Percentiles rank a stretch among this genome's conserved stretches.
Conservation (phyloP, 345 rosid genomes). For the Zanthoxylum bungeanum region DNA sequence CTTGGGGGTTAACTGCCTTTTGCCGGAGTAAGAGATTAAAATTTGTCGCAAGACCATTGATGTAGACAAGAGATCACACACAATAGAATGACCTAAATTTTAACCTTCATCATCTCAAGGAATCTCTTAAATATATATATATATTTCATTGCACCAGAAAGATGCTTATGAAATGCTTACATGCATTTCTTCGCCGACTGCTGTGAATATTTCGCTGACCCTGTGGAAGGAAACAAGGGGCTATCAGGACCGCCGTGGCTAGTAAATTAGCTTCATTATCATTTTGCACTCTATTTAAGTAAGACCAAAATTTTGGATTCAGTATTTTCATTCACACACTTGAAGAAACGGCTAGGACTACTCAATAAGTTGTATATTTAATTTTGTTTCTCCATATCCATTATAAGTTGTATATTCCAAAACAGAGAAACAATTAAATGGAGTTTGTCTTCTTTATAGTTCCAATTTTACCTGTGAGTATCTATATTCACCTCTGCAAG, state of each 20-base stretch:
- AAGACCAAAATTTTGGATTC: neutral
- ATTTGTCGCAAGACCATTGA: neutral
- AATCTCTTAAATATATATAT: neutral
- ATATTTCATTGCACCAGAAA: neutral
- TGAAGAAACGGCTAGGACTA: neutral
- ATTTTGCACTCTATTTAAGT: neutral
- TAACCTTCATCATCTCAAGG: neutral
- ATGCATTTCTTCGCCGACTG: conserved; percentile 64
- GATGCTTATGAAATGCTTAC: conserved; percentile 32
- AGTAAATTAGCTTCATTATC: neutral
- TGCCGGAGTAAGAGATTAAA: neutral
- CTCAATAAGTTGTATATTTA: neutral
- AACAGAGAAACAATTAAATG: neutral
- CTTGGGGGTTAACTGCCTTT: neutral
- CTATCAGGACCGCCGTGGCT: neutral
- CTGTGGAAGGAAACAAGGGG: conserved; percentile 31
- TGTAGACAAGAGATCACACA: neutral
- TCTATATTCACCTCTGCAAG: conserved; percentile 73
- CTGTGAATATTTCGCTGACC: conserved; percentile 58
- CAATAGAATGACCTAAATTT: neutral
- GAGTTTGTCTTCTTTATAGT: neutral
- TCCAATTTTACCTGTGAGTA: conserved; percentile 47
- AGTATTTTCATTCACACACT: neutral
- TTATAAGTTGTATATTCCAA: neutral
- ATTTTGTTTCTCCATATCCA: neutral